Conservation (phyloP, 2,329 filamentous ascomycete species). For the Trichoderma koningiopsis region DNA sequence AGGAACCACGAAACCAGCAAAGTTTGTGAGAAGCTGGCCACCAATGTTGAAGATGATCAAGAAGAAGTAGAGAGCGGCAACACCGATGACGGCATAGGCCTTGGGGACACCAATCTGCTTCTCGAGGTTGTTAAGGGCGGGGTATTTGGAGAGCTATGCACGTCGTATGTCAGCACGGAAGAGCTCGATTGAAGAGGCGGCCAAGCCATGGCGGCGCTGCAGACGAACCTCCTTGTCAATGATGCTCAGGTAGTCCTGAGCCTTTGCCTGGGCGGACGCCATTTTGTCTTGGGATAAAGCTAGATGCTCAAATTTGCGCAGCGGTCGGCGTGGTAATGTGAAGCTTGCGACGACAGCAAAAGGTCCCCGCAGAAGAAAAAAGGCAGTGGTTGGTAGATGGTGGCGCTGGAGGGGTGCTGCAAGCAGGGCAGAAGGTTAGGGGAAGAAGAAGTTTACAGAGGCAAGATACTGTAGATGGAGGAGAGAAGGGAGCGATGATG, state of each 20-base stretch:
- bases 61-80: constrained; percentile 82
- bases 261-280: constrained; percentile 74
- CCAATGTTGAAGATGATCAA: constrained; percentile 91
- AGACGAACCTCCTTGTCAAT: constrained; percentile 78
- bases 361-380: constrained; percentile 5
- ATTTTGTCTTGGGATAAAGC: constrained; percentile 49
- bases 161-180: constrained; percentile 30
- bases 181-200: constrained; percentile 26
- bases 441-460: not conserved
- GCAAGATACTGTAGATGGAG: constrained; percentile 25
- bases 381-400: not conserved
- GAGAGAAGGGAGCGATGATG: constrained; percentile 28
- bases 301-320: constrained; percentile 19
- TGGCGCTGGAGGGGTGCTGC: constrained; percentile 19
- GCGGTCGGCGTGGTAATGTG: not conserved
- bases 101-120: constrained; percentile 81
- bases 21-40: constrained; percentile 83
- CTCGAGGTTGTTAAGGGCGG: constrained; percentile 80
- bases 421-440: not conserved
- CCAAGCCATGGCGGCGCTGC: not conserved
- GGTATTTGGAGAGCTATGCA: constrained; percentile 79
- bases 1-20: constrained; percentile 80
- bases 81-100: constrained; percentile 77
- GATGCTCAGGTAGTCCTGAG: constrained; percentile 73
- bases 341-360: constrained; percentile 9